A percentile compares a stretch with the other conserved stretches of the same genome.
Conservation (phyloP, 1,284 basidiomycete genomes). For the Malassezia brasiliensis region DNA sequence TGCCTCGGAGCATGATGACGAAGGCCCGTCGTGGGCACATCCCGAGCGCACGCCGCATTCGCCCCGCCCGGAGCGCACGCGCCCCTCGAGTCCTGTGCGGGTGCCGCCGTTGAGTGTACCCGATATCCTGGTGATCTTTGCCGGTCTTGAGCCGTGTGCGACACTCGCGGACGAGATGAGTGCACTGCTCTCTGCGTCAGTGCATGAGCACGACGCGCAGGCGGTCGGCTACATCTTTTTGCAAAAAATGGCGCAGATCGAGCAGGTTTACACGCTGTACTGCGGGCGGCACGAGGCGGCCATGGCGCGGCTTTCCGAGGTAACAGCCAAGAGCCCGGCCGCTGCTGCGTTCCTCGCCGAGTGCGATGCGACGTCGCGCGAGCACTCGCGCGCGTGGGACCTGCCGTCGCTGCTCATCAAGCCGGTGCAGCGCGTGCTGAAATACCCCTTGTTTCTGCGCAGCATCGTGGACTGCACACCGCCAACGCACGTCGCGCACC, state of each 20-base stretch:
- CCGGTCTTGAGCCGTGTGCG: constrained; percentile 67
- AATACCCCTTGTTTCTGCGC: constrained; percentile 74
- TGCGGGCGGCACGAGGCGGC: constrained; percentile 75
- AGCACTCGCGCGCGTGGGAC: constrained; percentile 69
- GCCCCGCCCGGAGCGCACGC: not conserved
- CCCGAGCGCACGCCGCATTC: not conserved
- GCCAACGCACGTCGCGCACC: constrained; percentile 64
- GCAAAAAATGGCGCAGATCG: constrained; percentile 64
- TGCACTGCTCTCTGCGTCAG: constrained; percentile 47
- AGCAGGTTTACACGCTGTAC: constrained; percentile 70
- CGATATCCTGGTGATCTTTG: constrained; percentile 66
- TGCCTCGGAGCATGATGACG: not conserved
- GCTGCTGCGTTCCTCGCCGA: constrained; percentile 44
- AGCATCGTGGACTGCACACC: constrained; percentile 62
- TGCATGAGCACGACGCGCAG: constrained; percentile 51
- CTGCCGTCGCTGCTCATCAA: constrained; percentile 75
- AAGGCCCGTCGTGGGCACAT: not conserved
- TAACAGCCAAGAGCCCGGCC: constrained; percentile 25
- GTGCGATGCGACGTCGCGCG: constrained; percentile 44
- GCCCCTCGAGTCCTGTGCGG: not conserved
- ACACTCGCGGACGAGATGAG: constrained; percentile 61
- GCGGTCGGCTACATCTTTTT: constrained; percentile 68
- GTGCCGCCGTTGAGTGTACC: constrained; percentile 56
- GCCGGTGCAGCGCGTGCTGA: constrained; percentile 52
- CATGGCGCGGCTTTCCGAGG: constrained; percentile 54